These are phyloP conservation scores for Barnettozyma californica DNA, from an alignment of 805 yeast species.

Conservation along the genomic window DNA sequence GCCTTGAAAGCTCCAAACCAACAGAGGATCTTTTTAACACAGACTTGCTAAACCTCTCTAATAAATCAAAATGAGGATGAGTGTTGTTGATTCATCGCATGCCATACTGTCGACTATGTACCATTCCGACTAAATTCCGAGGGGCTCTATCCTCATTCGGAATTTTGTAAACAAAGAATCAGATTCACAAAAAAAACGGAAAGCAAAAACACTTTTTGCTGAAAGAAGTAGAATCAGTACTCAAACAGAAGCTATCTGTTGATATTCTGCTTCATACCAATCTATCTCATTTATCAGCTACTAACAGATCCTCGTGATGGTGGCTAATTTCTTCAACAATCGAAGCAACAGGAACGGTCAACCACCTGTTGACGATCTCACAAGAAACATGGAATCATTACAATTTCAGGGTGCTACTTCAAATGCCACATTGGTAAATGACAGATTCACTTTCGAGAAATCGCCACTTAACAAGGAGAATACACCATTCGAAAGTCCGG, in stretches of 20 bases:
- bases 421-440: conserved; percentile 10
- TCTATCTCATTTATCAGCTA: background rate
- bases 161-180: conserved; percentile 19
- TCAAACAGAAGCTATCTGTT: background rate
- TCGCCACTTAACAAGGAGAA: conserved; percentile 39
- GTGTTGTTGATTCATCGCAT: no score
- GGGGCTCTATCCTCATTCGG: conserved; percentile 14
- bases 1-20: conserved; percentile 30
- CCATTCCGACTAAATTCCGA: background rate
- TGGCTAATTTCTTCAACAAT: conserved; percentile 25
- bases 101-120: no score
- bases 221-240: background rate
- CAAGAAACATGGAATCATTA: conserved; percentile 25
- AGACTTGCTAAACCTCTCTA: conserved; percentile 17
- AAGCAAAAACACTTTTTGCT: conserved; percentile 5
- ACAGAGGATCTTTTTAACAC: conserved; percentile 18
- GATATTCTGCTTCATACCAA: background rate
- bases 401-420: conserved; percentile 14
- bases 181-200: conserved; percentile 13
- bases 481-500: conserved; percentile 25
- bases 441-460: conserved; percentile 27
- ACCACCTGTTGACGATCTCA: conserved; percentile 22
- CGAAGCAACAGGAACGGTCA: conserved; percentile 13
- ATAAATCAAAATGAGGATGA: background rate
- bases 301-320: conserved; percentile 13